Conservation (phyloP, 257 asterid genomes). For the Nicotiana attenuata region DNA sequence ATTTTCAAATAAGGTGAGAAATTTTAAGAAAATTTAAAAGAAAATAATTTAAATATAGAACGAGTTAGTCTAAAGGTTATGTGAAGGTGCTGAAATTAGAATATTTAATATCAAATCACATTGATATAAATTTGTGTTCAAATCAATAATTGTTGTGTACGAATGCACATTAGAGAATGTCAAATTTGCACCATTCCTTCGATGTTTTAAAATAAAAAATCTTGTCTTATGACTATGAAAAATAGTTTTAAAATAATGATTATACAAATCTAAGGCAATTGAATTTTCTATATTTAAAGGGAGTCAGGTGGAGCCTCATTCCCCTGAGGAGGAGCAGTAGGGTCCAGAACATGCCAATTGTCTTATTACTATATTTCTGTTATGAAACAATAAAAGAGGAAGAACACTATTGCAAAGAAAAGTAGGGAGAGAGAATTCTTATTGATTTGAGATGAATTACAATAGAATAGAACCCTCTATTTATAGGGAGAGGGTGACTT, state of each 20-base stretch:
- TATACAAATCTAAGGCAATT: background rate
- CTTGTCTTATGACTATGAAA: background rate
- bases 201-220: background rate
- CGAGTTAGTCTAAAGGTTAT: too few relatives aligned
- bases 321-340: slow-evolving; percentile 17
- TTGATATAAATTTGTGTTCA: too few relatives aligned
- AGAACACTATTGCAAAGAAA: too few relatives aligned
- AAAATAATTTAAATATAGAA: too few relatives aligned
- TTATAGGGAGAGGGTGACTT: too few relatives aligned
- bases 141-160: background rate
- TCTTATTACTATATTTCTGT: background rate
- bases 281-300: background rate
- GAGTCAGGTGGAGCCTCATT: background rate
- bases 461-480: too few relatives aligned
- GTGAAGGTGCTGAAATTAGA: background rate
- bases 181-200: background rate
- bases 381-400: too few relatives aligned
- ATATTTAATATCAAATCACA: background rate
- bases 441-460: too few relatives aligned
- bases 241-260: background rate
- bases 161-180: background rate
- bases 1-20: too few relatives aligned
- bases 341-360: slow-evolving; percentile 16
- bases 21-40: too few relatives aligned
- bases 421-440: too few relatives aligned